These are phyloP conservation scores for Dipodascopsis uninucleata DNA, from an alignment of 805 yeast genomes.

Conservation along the genomic window DNA sequence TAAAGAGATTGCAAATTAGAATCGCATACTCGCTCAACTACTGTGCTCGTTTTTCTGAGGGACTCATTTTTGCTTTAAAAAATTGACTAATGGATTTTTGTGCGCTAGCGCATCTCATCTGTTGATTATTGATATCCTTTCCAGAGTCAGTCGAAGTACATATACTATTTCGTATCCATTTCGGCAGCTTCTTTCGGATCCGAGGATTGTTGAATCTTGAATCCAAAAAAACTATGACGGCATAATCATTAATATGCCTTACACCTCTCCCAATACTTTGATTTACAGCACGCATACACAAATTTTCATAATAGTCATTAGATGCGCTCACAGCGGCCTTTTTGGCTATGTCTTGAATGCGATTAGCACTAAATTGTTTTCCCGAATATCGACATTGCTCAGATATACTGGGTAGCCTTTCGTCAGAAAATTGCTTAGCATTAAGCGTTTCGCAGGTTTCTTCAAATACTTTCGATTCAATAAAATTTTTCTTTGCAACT, in stretches of 20 bases:
- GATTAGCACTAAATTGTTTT: too few relatives aligned
- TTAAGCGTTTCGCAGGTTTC: conserved; percentile 42
- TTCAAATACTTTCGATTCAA: conserved; percentile 50
- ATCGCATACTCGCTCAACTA: too few relatives aligned
- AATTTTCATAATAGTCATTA: conserved; percentile 65
- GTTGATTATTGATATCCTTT: too few relatives aligned
- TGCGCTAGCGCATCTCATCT: too few relatives aligned
- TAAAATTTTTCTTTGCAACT: conserved; percentile 62
- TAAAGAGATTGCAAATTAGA: too few relatives aligned
- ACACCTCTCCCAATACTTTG: conserved; percentile 92
- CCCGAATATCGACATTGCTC: too few relatives aligned
- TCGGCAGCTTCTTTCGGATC: conserved; percentile 60
- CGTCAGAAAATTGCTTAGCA: background rate
- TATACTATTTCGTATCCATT: conserved; percentile 61
- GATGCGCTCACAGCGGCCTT: conserved; percentile 48
- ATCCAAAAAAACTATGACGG: conserved; percentile 71
- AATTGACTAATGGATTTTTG: too few relatives aligned
- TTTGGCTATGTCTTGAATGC: conserved; percentile 37
- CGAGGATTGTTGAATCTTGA: conserved; percentile 47
- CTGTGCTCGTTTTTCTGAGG: too few relatives aligned
- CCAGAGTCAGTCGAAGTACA: too few relatives aligned
- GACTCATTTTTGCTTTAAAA: too few relatives aligned
- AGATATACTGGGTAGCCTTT: background rate
- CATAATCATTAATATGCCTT: conserved; percentile 76
- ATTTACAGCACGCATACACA: conserved; percentile 87